These are phyloP conservation scores for Trifolium subterraneum DNA, from an alignment of 306 rosid genomes.

Conservation along the genomic window DNA sequence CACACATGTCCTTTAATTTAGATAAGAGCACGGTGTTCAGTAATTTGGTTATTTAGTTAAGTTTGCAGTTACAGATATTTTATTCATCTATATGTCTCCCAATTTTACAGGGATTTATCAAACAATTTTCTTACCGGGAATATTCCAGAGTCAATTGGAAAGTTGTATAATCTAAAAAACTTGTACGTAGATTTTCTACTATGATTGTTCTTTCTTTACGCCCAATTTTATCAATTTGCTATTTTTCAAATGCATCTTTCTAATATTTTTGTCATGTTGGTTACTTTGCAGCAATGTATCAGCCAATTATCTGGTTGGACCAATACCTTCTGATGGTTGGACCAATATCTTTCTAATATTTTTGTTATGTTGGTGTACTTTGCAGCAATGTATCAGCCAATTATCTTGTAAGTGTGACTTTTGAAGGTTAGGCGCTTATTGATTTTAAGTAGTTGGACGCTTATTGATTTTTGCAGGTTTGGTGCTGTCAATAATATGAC, in stretches of 20 bases:
- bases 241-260: slow-evolving; percentile 26
- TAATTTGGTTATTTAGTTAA: slow-evolving; percentile 8
- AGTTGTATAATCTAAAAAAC: slow-evolving; percentile 65
- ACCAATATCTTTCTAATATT: too few species aligned
- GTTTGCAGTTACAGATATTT: slow-evolving; percentile 25
- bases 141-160: slow-evolving; percentile 82
- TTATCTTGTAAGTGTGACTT: slow-evolving; percentile 86
- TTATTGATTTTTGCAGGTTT: slow-evolving; percentile 34
- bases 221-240: slow-evolving; percentile 17
- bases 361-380: too few species aligned
- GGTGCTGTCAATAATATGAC: slow-evolving; percentile 20
- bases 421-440: too few species aligned
- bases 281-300: slow-evolving; percentile 74
- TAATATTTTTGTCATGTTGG: slow-evolving; percentile 36
- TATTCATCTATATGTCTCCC: slow-evolving; percentile 36
- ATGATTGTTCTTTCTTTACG: slow-evolving; percentile 29
- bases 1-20: slow-evolving; percentile 11
- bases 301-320: slow-evolving; percentile 91
- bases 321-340: slow-evolving; percentile 89
- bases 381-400: too few species aligned
- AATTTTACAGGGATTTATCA: slow-evolving; percentile 82
- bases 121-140: slow-evolving; percentile 88
- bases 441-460: too few species aligned
- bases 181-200: slow-evolving; percentile 62
- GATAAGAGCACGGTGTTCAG: slow-evolving; percentile 7